Conservation (phyloP, 768 basidiomycete genomes). For the Saitozyma sp. region DNA sequence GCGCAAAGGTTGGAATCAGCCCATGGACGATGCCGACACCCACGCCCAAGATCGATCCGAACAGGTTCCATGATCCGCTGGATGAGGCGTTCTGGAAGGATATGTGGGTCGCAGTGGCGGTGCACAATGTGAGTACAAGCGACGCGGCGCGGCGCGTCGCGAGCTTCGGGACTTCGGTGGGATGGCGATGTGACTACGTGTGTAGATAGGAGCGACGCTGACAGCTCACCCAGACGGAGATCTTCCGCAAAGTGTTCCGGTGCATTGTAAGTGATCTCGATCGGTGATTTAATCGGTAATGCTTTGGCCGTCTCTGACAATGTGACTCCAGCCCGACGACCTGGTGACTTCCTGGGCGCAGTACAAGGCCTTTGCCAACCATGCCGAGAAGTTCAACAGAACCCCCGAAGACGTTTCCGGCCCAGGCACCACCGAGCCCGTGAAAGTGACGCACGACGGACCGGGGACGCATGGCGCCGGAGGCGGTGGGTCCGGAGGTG, state of each 20-base stretch:
- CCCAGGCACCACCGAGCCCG: constrained; percentile 40
- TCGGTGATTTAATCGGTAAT: background rate
- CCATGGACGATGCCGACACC: constrained; percentile 66
- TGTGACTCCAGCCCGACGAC: constrained; percentile 71
- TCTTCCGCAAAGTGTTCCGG: constrained; percentile 92
- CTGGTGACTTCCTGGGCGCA: constrained; percentile 92
- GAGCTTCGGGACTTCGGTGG: no score
- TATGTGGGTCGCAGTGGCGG: constrained; percentile 82
- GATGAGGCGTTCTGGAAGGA: constrained; percentile 84
- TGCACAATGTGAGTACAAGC: constrained; percentile 71
- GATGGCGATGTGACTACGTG: background rate
- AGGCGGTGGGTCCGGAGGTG: constrained; percentile 53
- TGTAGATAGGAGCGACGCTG: constrained; percentile 2
- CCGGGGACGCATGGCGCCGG: constrained; percentile 53
- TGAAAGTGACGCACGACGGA: constrained; percentile 47
- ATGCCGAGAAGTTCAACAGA: constrained; percentile 53
- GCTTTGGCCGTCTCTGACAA: background rate
- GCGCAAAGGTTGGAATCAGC: constrained; percentile 60
- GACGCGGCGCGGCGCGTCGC: background rate
- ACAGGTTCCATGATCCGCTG: constrained; percentile 86
- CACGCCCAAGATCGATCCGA: constrained; percentile 70
- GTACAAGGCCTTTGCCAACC: constrained; percentile 75
- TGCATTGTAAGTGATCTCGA: constrained; percentile 57
- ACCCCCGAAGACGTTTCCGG: constrained; percentile 48
- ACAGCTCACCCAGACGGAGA: constrained; percentile 69